Evolutionary conservation across 208 protist genomes (phyloP).

Genomic region (Leishmania turanica): DNA sequence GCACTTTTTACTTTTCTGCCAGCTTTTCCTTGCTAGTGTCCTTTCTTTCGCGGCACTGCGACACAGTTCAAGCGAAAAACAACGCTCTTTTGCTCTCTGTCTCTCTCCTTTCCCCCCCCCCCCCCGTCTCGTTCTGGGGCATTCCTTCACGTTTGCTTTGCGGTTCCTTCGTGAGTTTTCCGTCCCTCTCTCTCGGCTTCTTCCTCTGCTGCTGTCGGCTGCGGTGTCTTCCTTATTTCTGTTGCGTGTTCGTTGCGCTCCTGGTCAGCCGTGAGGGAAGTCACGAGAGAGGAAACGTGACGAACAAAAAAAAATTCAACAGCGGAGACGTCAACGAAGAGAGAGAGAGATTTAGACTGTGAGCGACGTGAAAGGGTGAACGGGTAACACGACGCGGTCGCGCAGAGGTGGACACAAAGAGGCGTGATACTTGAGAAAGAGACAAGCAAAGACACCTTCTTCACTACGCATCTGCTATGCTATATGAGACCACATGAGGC

Average conservation of each 20-base stretch:
- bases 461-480: neutral
- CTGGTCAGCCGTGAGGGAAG: neutral
- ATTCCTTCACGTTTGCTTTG: too few species aligned
- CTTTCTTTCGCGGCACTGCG: neutral
- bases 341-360: neutral
- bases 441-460: neutral
- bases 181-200: neutral
- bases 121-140: neutral
- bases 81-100: neutral
- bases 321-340: neutral
- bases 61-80: neutral
- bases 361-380: neutral
- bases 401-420: neutral
- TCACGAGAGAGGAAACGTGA: neutral
- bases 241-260: neutral
- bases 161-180: neutral
- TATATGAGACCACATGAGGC: neutral
- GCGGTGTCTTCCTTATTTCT: neutral
- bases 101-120: neutral
- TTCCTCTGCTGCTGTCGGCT: neutral
- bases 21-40: neutral
- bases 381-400: neutral
- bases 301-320: neutral
- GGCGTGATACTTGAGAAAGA: neutral
- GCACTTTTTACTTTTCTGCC: neutral